Conservation (phyloP, 2,329 filamentous ascomycete species). For the Sporothrix inflata region DNA sequence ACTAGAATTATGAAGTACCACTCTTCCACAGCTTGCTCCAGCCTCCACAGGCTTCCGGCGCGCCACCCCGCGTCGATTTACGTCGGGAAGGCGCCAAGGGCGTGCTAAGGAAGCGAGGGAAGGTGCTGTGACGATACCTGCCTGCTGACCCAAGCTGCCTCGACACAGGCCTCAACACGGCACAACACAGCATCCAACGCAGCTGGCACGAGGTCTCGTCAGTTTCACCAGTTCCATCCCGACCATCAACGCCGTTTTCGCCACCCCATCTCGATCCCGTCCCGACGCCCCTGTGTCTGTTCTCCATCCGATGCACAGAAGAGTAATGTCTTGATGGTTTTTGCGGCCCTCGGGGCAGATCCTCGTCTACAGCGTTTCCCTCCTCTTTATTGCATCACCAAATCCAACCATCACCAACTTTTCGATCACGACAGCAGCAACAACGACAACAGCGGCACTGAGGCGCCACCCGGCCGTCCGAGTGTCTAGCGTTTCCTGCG, state of each 20-base stretch:
- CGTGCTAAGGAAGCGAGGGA: neutral
- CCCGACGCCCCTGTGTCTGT: too few species aligned
- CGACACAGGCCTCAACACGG: neutral
- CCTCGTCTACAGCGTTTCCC: conserved; percentile 1
- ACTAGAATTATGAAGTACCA: neutral
- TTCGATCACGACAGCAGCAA: neutral
- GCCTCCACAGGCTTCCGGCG: conserved; percentile 4
- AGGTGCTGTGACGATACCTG: conserved; percentile 13
- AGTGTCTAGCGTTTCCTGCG: neutral
- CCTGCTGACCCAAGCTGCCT: neutral
- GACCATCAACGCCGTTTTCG: conserved; percentile 1
- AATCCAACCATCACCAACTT: neutral
- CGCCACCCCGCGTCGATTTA: conserved; percentile 26
- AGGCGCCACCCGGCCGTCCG: neutral
- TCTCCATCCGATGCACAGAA: neutral
- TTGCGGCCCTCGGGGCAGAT: conserved; percentile 19
- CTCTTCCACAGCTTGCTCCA: neutral
- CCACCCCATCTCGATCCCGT: conserved; percentile 7
- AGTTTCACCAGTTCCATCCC: neutral
- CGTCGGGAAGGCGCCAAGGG: conserved; percentile 16
- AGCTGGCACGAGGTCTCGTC: conserved; percentile 11
- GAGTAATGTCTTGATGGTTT: conserved; percentile 19
- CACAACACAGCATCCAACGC: neutral
- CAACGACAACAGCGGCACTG: neutral
- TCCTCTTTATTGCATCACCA: conserved; percentile 8